A percentile compares a stretch with the other conserved stretches of the same genome.
Evolutionary conservation across 2,329 filamentous ascomycete species (phyloP).

Genomic region (Colletotrichum abscissum): DNA sequence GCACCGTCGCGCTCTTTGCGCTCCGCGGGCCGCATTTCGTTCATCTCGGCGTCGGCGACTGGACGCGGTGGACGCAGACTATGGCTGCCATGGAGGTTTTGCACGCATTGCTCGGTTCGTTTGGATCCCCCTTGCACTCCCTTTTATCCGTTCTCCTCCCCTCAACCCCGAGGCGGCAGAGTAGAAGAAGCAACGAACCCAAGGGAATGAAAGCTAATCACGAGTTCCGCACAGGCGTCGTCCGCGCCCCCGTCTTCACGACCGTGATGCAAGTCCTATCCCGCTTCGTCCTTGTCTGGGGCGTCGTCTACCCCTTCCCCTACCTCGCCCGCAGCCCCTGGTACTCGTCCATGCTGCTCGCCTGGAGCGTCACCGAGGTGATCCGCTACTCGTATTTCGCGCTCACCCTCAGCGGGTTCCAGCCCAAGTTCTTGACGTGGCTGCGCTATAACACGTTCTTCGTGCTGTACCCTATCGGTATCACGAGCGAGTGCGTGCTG

Average conservation of each 20-base stretch:
- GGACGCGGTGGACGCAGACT: constrained; percentile 85
- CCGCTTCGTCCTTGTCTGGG: constrained; percentile 91
- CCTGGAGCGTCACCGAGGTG: constrained; percentile 92
- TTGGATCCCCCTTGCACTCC: too few species aligned
- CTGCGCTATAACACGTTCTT: constrained; percentile 94
- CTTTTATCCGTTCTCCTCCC: too few species aligned
- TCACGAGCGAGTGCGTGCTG: constrained; percentile 86
- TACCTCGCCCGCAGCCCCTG: constrained; percentile 68
- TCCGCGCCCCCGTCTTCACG: constrained; percentile 86
- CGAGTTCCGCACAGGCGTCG: constrained; percentile 69
- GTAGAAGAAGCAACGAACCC: too few species aligned
- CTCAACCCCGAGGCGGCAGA: too few species aligned
- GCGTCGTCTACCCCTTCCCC: constrained; percentile 80
- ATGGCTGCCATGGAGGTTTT: constrained; percentile 84
- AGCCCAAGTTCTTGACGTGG: constrained; percentile 79
- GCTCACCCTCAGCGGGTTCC: constrained; percentile 71
- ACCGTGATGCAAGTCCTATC: constrained; percentile 91
- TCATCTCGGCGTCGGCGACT: constrained; percentile 72
- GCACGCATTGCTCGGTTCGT: constrained; percentile 80
- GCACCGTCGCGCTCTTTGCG: constrained; percentile 68
- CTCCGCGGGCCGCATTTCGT: constrained; percentile 68
- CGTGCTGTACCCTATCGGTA: constrained; percentile 91
- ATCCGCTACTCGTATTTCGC: constrained; percentile 95
- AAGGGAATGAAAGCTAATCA: too few species aligned
- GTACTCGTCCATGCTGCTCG: constrained; percentile 83